A percentile compares a stretch with the other conserved stretches of the same genome.
phyloP scores from a whole-genome alignment of 2,329 filamentous ascomycete species.

The Xylariales sp. region DNA sequence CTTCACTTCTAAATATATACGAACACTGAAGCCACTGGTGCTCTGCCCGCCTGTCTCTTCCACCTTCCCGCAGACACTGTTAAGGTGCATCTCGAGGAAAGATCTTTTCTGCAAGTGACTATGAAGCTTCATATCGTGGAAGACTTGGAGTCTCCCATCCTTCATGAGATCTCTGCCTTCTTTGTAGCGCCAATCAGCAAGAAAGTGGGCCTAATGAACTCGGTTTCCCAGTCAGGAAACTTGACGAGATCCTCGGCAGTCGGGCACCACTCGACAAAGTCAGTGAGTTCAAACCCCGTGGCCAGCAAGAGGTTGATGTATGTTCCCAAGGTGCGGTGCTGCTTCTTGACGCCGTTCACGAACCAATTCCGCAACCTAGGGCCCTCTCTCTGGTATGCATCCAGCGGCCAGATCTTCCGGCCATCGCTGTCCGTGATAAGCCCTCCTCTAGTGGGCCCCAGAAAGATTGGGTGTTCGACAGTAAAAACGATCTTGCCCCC shows the following conservation, averaged over 20 bases:
- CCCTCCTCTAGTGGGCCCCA: slow-evolving; percentile 30
- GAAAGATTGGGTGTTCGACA: slow-evolving; percentile 42
- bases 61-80: no score
- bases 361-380: slow-evolving; percentile 36
- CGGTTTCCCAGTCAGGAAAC: slow-evolving; percentile 11
- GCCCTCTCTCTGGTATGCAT: slow-evolving; percentile 37
- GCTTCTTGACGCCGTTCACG: slow-evolving; percentile 36
- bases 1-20: no score
- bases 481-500: slow-evolving; percentile 37
- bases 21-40: no score
- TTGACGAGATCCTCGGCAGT: slow-evolving; percentile 12
- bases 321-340: slow-evolving; percentile 39
- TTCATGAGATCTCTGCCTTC: slow-evolving; percentile 5
- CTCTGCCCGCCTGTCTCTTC: no score
- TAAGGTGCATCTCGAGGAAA: no score
- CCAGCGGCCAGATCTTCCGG: slow-evolving; percentile 34
- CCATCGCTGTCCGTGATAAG: slow-evolving; percentile 24
- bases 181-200: slow-evolving; percentile 15
- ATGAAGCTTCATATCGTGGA: no score
- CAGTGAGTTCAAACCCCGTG: slow-evolving; percentile 31
- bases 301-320: slow-evolving; percentile 32
- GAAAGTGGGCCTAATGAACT: slow-evolving; percentile 16
- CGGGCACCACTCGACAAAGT: slow-evolving; percentile 32
- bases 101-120: no score
- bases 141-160: not conserved